Evolutionary conservation across 352 stramenopile species (phyloP).

Genomic region (Pilasporangium apinafurcum): DNA sequence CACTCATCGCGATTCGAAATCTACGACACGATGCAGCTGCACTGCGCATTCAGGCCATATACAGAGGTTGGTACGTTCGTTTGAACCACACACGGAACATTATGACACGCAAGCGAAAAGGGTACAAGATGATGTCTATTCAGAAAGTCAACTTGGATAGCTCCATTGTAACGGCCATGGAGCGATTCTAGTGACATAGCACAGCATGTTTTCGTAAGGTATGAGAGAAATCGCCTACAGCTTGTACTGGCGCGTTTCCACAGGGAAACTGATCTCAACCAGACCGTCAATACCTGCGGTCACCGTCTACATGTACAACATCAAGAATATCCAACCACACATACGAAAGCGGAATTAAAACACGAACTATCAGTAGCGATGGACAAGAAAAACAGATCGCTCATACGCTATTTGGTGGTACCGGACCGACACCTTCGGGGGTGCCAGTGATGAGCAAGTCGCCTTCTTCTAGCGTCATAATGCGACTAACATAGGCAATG

Average conservation of each 20-base stretch:
- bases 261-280: constrained; percentile 59
- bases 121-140: constrained; percentile 22
- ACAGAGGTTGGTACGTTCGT: constrained; percentile 54
- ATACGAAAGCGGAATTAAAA: background rate
- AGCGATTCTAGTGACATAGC: constrained; percentile 16
- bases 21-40: constrained; percentile 67
- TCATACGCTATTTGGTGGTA: constrained; percentile 54
- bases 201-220: no score
- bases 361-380: background rate
- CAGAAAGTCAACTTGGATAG: constrained; percentile 16
- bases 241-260: constrained; percentile 56
- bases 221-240: constrained; percentile 12
- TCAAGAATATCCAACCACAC: no score
- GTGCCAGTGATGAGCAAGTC: constrained; percentile 85
- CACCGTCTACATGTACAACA: constrained; percentile 26
- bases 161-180: constrained; percentile 16
- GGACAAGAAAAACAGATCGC: background rate
- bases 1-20: constrained; percentile 44
- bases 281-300: constrained; percentile 68
- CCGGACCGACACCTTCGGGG: constrained; percentile 65
- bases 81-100: constrained; percentile 19
- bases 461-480: constrained; percentile 82
- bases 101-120: constrained; percentile 13
- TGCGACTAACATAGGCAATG: constrained; percentile 70
- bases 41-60: constrained; percentile 67